These are phyloP conservation scores for Eragrostis curvula DNA, from an alignment of 176 grass and related monocot species.

Conservation along the genomic window DNA sequence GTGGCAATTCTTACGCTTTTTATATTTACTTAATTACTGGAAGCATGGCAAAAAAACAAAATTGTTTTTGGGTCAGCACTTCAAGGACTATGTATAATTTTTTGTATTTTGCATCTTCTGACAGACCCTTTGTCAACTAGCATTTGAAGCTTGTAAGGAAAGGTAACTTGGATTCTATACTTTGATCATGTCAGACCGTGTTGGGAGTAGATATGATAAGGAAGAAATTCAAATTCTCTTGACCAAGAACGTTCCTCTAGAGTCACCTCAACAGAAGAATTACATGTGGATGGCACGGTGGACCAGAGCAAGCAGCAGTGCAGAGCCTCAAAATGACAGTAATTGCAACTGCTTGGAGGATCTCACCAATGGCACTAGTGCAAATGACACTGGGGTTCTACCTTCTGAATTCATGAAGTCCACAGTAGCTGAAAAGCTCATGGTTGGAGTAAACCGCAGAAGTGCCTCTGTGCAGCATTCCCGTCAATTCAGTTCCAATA, in stretches of 20 bases:
- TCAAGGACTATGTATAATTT: not conserved
- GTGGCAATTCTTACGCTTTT: not conserved
- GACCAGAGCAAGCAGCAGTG: conserved; percentile 50
- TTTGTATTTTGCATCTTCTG: not conserved
- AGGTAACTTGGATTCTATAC: not conserved
- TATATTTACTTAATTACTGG: not conserved
- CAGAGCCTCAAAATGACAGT: conserved; percentile 25
- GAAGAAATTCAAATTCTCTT: conserved; percentile 53
- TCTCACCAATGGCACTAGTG: conserved; percentile 4
- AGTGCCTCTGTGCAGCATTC: conserved; percentile 36
- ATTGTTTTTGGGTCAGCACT: too few species aligned
- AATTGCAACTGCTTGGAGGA: conserved; percentile 12
- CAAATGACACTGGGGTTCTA: not conserved
- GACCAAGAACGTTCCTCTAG: conserved; percentile 40
- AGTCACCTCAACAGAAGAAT: conserved; percentile 43
- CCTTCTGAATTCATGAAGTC: conserved; percentile 43
- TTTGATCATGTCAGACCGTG: conserved; percentile 47
- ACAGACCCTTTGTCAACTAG: not conserved
- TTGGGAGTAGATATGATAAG: conserved; percentile 38
- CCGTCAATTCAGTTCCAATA: conserved; percentile 19
- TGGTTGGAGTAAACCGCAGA: conserved; percentile 41
- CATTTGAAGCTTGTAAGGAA: not conserved
- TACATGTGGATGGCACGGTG: conserved; percentile 70
- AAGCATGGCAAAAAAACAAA: too few species aligned
- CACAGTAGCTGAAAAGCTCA: conserved; percentile 48